A percentile compares a stretch with the other conserved stretches of the same genome.
Conservation (phyloP, 805 yeast species). For the Kazachstania viticola region DNA sequence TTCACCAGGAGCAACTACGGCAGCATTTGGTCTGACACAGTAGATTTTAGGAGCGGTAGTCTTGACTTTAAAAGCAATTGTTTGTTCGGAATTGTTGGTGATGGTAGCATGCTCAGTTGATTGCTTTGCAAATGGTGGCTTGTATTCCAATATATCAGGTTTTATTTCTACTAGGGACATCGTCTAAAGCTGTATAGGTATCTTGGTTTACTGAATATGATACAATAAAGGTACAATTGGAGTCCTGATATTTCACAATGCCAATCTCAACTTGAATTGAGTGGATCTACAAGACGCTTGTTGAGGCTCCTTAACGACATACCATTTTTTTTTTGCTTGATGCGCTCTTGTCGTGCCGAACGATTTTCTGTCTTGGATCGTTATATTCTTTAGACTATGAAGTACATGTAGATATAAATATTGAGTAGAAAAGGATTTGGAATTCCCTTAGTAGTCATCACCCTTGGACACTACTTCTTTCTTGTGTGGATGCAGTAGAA, state of each 20-base stretch:
- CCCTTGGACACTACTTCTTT: slow-evolving; percentile 95
- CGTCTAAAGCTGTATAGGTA: too few relatives aligned
- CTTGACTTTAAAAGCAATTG: slow-evolving; percentile 87
- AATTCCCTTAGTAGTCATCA: slow-evolving; percentile 57
- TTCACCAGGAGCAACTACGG: slow-evolving; percentile 65
- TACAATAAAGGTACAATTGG: too few relatives aligned
- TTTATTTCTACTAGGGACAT: slow-evolving; percentile 48
- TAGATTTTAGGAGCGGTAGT: slow-evolving; percentile 95
- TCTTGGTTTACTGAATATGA: too few relatives aligned
- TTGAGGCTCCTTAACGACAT: too few relatives aligned
- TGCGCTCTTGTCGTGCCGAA: too few relatives aligned
- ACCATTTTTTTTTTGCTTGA: too few relatives aligned
- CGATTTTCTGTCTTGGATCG: too few relatives aligned
- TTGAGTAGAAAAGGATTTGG: not conserved
- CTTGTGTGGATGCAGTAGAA: slow-evolving; percentile 76
- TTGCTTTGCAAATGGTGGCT: slow-evolving; percentile 64
- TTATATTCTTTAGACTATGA: too few relatives aligned
- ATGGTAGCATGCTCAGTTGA: slow-evolving; percentile 46
- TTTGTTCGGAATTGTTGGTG: slow-evolving; percentile 45
- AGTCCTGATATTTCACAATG: too few relatives aligned
- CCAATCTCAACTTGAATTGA: too few relatives aligned
- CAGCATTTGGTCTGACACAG: slow-evolving; percentile 94
- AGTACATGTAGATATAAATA: too few relatives aligned
- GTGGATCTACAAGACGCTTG: too few relatives aligned
- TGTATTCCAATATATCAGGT: slow-evolving; percentile 65